These are phyloP conservation scores for Themeda triandra DNA, from an alignment of 176 grass and related monocot species.

Conservation along the genomic window DNA sequence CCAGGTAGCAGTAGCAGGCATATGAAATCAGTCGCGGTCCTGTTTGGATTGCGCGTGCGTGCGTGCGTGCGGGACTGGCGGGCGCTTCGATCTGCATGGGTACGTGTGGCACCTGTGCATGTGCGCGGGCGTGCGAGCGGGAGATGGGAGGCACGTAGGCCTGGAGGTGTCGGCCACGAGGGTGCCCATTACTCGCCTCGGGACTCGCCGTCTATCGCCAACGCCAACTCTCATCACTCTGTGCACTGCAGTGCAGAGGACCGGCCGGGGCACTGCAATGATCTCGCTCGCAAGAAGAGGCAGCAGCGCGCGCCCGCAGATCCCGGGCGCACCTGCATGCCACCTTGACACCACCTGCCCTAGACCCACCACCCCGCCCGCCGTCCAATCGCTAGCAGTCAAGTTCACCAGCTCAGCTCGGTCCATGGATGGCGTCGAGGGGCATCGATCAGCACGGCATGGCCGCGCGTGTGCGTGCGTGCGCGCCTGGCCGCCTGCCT, in stretches of 20 bases:
- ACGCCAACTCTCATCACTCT: background rate
- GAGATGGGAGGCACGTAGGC: constrained; percentile 20
- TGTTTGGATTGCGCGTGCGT: background rate
- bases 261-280: background rate
- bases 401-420: background rate
- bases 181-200: constrained; percentile 4
- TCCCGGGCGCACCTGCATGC: constrained; percentile 9
- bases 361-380: no score
- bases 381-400: constrained; percentile 20
- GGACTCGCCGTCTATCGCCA: background rate
- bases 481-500: background rate
- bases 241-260: no score
- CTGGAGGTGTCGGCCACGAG: constrained; percentile 28
- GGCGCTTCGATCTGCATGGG: no score
- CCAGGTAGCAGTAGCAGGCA: no score
- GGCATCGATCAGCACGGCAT: background rate
- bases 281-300: background rate
- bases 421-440: no score
- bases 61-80: background rate
- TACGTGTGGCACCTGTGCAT: background rate
- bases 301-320: constrained; percentile 1
- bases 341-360: background rate
- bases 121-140: background rate
- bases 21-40: background rate
- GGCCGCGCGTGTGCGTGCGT: background rate